Conservation (phyloP, 495 filamentous ascomycete species). For the Lineolata rhizophorae region DNA sequence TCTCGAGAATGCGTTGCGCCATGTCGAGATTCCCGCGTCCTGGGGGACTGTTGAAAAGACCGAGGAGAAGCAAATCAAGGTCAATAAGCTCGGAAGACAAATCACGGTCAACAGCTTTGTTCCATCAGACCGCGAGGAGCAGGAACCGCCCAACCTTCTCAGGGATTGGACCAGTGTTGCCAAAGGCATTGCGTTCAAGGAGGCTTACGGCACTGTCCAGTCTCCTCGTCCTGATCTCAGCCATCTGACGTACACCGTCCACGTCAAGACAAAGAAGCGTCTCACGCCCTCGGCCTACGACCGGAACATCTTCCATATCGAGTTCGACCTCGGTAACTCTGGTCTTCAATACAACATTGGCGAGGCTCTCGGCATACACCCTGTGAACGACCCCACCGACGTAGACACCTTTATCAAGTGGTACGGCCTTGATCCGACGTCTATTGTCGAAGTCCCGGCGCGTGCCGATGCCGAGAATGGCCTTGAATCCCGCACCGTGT, state of each 20-base stretch:
- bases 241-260: conserved; percentile 67
- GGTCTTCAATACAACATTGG: conserved; percentile 91
- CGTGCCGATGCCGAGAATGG: conserved; percentile 57
- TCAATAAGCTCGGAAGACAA: too few species aligned
- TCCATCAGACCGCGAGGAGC: conserved; percentile 54
- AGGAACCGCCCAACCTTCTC: conserved; percentile 41
- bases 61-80: too few species aligned
- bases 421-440: conserved; percentile 63
- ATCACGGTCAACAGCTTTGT: conserved; percentile 62
- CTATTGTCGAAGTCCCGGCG: conserved; percentile 74
- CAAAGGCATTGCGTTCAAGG: conserved; percentile 79
- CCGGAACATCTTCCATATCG: conserved; percentile 99
- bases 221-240: conserved; percentile 65
- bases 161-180: conserved; percentile 62
- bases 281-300: conserved; percentile 79
- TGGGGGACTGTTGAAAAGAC: conserved; percentile 50
- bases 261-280: conserved; percentile 85
- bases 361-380: conserved; percentile 92
- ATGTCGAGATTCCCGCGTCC: conserved; percentile 49
- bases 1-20: conserved; percentile 44
- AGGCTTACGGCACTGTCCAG: conserved; percentile 58
- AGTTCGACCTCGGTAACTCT: conserved; percentile 82
- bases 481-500: conserved; percentile 77
- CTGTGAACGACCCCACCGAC: conserved; percentile 65
- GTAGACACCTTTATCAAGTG: conserved; percentile 71